Evolutionary conservation across 164 flowering plant genomes (phyloP).

Genomic region (Kalanchoe fedtschenkoi): DNA sequence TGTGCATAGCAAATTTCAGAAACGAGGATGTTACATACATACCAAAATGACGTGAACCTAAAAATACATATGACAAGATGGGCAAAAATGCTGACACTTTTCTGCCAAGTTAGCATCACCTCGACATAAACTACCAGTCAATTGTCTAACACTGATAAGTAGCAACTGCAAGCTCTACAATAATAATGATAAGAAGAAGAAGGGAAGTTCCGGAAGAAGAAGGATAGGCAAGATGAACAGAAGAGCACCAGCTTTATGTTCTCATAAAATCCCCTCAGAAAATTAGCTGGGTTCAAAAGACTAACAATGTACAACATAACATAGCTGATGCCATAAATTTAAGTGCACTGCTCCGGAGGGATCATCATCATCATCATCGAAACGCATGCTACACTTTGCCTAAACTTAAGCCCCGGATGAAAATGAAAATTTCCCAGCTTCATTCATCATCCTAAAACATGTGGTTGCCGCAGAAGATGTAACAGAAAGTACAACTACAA

Average conservation of each 20-base stretch:
- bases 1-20: too few species aligned
- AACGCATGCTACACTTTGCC: neutral
- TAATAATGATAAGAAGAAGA: neutral
- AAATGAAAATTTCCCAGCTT: slow-evolving; percentile 14
- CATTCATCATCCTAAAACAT: slow-evolving; percentile 13
- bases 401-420: slow-evolving; percentile 6
- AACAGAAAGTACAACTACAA: slow-evolving; percentile 10
- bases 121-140: too few species aligned
- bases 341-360: neutral
- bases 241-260: neutral
- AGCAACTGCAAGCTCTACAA: too few species aligned
- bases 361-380: neutral
- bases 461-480: slow-evolving; percentile 11
- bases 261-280: neutral
- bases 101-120: too few species aligned
- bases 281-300: slow-evolving; percentile 1
- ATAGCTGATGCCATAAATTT: neutral
- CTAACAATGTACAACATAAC: neutral
- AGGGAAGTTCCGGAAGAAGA: neutral
- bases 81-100: too few species aligned
- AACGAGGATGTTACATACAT: too few species aligned
- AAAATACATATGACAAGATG: too few species aligned
- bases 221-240: neutral
- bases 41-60: too few species aligned
- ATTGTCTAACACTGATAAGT: too few species aligned